These are phyloP conservation scores for Anthostomella pinea DNA, from an alignment of 2,329 filamentous ascomycete species.

Conservation along the genomic window DNA sequence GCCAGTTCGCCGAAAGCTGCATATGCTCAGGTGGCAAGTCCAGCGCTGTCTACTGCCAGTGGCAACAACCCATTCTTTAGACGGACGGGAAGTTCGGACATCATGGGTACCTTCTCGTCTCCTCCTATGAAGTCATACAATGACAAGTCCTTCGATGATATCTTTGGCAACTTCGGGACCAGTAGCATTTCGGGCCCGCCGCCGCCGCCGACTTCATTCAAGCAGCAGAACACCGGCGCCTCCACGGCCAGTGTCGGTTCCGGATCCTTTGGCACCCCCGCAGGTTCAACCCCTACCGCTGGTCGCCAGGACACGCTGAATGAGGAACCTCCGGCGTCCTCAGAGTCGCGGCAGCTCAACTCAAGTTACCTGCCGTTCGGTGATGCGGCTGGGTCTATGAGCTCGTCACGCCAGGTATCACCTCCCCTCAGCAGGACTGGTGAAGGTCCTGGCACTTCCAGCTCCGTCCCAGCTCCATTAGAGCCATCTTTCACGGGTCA, in stretches of 20 bases:
- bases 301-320: slow-evolving; percentile 58
- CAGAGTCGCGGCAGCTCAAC: slow-evolving; percentile 73
- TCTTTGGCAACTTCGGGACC: slow-evolving; percentile 69
- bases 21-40: slow-evolving; percentile 61
- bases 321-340: slow-evolving; percentile 60
- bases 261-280: slow-evolving; percentile 51
- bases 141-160: slow-evolving; percentile 77
- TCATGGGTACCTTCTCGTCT: slow-evolving; percentile 53
- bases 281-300: slow-evolving; percentile 61
- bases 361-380: slow-evolving; percentile 73
- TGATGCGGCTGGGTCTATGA: slow-evolving; percentile 64
- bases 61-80: slow-evolving; percentile 96
- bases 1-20: slow-evolving; percentile 46
- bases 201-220: slow-evolving; percentile 57
- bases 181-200: slow-evolving; percentile 41
- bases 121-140: slow-evolving; percentile 43
- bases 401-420: slow-evolving; percentile 75
- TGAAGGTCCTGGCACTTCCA: slow-evolving; percentile 30
- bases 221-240: slow-evolving; percentile 57
- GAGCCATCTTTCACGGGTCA: slow-evolving; percentile 38
- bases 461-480: slow-evolving; percentile 34
- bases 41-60: slow-evolving; percentile 64
- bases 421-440: slow-evolving; percentile 65
- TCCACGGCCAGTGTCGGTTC: slow-evolving; percentile 52
- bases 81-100: slow-evolving; percentile 59